Base-by-base conservation (phyloP, 495 filamentous ascomycete genomes). In the Chaetomidium leptoderma region DNA sequence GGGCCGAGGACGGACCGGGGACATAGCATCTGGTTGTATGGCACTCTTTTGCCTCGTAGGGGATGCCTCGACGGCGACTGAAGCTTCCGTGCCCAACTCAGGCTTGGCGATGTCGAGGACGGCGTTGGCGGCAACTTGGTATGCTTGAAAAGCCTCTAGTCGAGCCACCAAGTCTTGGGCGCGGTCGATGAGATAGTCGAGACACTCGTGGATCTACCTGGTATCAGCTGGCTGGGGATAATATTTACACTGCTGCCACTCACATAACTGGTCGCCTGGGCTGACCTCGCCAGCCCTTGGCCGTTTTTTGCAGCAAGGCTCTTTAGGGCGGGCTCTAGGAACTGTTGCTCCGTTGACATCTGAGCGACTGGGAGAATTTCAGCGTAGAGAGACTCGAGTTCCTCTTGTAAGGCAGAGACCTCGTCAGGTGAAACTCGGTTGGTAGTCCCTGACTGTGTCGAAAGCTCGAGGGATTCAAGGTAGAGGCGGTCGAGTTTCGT, bases 291-390 rank as follows among this genome's bases (percentile, higher is more conserved):
- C 8, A 71, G 53, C 13, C 67, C 61, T 47, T 74, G 67, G 27
- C 72, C 66, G 49, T 68, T 70, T 56, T 63, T 74, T 9, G 65
- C 63, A 10, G 71, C 66, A 3, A 77, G 66, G 8, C 62, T 62
- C 44, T 68, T 71, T 4, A 85, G 69, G 16, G 84, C 82, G 1
- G 81, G 83, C 58, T 81, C 75, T 4, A 81, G 68, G 60, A 78
- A 83, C 62, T 85, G 78, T 55, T 86, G 82, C 63, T 81, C 79
- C 2, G 76, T 75, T 24, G 81, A 79, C 76, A 87, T 82, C 57
- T 86, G 80, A 3, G 83, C 79, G 32, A 87, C 73, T 3, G 83
- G 76, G 13, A 82, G 75, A 58, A 87, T 82, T 57, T 87, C 84
- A 0, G 81, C 76, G 56, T 84, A 84, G 4, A 87, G 66, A 14